Conservation (phyloP, 1,284 basidiomycete genomes). For the Ceratobasidium sp. region DNA sequence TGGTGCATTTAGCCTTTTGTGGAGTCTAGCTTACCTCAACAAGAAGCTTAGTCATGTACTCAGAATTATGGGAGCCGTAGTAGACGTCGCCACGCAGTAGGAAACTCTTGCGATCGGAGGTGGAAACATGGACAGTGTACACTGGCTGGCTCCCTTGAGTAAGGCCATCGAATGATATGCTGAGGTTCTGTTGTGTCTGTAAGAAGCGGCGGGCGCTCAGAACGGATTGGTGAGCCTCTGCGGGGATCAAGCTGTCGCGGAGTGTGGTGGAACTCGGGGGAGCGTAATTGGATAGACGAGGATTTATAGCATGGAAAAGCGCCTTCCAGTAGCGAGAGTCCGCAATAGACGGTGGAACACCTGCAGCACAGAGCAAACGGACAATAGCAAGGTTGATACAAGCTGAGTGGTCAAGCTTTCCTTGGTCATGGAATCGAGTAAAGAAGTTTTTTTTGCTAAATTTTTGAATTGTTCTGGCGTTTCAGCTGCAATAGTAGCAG, state of each 20-base stretch:
- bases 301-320: not conserved
- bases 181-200: not conserved
- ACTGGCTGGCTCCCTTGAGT: not conserved
- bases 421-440: not conserved
- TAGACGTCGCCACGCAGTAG: not conserved
- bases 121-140: not conserved
- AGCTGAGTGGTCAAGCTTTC: not conserved
- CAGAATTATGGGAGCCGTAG: not conserved
- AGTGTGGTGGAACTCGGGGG: constrained; percentile 4
- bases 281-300: not conserved
- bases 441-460: not conserved
- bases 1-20: not conserved
- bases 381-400: not conserved
- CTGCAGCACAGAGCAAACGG: not conserved
- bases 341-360: not conserved
- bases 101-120: not conserved
- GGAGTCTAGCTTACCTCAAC: not conserved
- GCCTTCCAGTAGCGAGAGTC: no score
- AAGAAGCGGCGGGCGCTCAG: not conserved
- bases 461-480: not conserved
- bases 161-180: not conserved
- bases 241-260: not conserved
- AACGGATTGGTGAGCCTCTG: not conserved
- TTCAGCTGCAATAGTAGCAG: not conserved
- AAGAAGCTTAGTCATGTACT: not conserved